Evolutionary conservation across 768 basidiomycete genomes (phyloP).

Genomic region (Amanita pseudoporphyria): DNA sequence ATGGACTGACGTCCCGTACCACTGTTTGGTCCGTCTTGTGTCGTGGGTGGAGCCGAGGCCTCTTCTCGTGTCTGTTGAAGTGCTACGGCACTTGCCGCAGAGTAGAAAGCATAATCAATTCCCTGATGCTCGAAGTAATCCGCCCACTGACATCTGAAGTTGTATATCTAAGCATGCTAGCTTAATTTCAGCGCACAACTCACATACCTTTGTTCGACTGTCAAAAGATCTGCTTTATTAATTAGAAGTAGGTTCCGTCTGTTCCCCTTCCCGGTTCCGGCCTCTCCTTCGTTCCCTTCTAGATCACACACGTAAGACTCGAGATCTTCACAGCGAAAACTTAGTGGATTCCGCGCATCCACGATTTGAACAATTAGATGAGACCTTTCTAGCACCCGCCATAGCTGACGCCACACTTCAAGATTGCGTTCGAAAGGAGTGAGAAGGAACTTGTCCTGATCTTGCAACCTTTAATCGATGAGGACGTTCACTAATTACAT

Average conservation of each 20-base stretch:
- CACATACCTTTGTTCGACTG: slow-evolving; percentile 68
- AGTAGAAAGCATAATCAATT: slow-evolving; percentile 85
- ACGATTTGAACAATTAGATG: slow-evolving; percentile 94
- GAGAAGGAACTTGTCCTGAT: slow-evolving; percentile 77
- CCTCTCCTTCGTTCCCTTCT: slow-evolving; percentile 73
- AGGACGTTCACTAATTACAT: not conserved
- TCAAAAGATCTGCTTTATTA: slow-evolving; percentile 94
- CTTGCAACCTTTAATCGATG: slow-evolving; percentile 56
- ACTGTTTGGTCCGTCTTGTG: slow-evolving; percentile 8
- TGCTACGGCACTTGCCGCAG: slow-evolving; percentile 81
- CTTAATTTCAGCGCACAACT: not conserved
- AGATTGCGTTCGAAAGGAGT: slow-evolving; percentile 97
- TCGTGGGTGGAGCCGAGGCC: slow-evolving; percentile 22
- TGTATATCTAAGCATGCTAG: slow-evolving; percentile 1
- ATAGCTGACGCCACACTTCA: slow-evolving; percentile 97
- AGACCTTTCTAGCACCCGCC: slow-evolving; percentile 93
- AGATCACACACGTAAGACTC: slow-evolving; percentile 81
- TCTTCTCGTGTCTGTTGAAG: slow-evolving; percentile 67
- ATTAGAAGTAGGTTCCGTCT: slow-evolving; percentile 77
- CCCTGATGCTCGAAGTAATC: slow-evolving; percentile 76
- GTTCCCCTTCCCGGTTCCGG: slow-evolving; percentile 63
- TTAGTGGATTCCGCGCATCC: slow-evolving; percentile 89
- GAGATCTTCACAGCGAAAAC: slow-evolving; percentile 88
- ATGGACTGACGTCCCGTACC: not conserved
- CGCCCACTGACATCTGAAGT: slow-evolving; percentile 71